Base-by-base conservation (phyloP, 371 early-diverging fungal species). In the Coemansia sp. region DNA sequence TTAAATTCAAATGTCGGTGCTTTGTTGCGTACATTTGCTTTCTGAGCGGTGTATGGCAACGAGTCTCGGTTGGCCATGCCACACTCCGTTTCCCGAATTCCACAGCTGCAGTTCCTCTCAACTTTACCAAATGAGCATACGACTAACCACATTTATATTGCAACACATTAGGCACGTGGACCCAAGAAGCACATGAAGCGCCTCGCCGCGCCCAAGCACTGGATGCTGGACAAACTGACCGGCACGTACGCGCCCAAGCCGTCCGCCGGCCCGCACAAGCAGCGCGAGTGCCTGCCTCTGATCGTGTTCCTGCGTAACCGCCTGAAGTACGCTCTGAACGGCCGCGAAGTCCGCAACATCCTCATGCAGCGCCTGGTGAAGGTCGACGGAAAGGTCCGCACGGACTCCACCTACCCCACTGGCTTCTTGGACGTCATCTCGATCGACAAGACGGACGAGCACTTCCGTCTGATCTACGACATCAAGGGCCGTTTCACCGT, bases 111-210 rank as follows among this genome's bases (percentile, higher is more conserved):
- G 8, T 34, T 8, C 34, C 11, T 8, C 34, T 34, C 34, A 34
- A 10, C 10, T 10, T 31, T 8, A 1, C 10, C 47, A 11, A 14
- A 47, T 1, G 47, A 47, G 18, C n/a, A n/a, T 5, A 48, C 50
- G 6, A 21, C 22, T 21, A 59, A 37, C 26, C 59, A 24, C 59
- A n/a, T 59, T 47, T 22, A 22, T 53, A 4, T 29, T 2, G 24
- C 24, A 29, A 3, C 29, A 37, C 55, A 26, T 29, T 79, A 79
- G 80, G 77, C 73, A 69, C 93, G 99, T 83, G 99, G 99, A 85
- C 98, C 97, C 77, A 95, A 93, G 87, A 98, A 99, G 89, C 99
- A 99, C 88, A 88, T 99, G 90, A 99, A 99, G 95, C 94, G 99
- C 85, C 90, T 99, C 80, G 90, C 88, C 81, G 99, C 99, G 70